Evolutionary conservation across 257 asterid species (phyloP).

Genomic region (Handroanthus guayacan): DNA sequence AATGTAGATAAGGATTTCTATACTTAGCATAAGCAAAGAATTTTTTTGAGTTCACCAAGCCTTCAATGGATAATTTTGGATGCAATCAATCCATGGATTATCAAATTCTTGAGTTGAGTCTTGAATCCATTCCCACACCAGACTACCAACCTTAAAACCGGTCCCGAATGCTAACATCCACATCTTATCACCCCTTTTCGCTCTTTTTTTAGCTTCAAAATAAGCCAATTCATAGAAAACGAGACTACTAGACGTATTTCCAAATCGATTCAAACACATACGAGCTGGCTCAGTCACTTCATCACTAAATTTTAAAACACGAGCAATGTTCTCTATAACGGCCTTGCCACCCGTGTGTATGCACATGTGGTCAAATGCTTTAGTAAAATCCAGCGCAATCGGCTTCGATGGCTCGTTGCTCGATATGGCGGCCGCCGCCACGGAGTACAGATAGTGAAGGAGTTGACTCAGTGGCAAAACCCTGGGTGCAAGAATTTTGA

Average conservation of each 20-base stretch:
- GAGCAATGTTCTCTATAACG: slow-evolving; percentile 59
- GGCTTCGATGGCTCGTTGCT: slow-evolving; percentile 33
- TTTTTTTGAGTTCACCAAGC: not conserved
- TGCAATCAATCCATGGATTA: slow-evolving; percentile 77
- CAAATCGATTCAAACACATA: slow-evolving; percentile 69
- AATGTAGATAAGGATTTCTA: no score
- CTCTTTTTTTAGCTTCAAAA: slow-evolving; percentile 68
- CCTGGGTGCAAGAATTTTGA: slow-evolving; percentile 56
- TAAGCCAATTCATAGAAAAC: slow-evolving; percentile 76
- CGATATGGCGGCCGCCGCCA: not conserved
- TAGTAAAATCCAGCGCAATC: slow-evolving; percentile 57
- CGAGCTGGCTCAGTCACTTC: slow-evolving; percentile 67
- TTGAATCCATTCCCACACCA: slow-evolving; percentile 65
- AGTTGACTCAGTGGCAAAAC: slow-evolving; percentile 67
- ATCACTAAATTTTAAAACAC: slow-evolving; percentile 47
- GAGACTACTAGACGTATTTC: slow-evolving; percentile 73
- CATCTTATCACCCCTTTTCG: slow-evolving; percentile 68
- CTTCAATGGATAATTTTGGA: slow-evolving; percentile 52
- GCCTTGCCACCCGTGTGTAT: slow-evolving; percentile 76
- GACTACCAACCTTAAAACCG: slow-evolving; percentile 71
- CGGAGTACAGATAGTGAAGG: slow-evolving; percentile 43
- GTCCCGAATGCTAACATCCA: slow-evolving; percentile 88
- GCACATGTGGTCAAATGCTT: slow-evolving; percentile 68
- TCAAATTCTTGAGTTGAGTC: slow-evolving; percentile 56
- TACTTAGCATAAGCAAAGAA: no score